phyloP scores from a whole-genome alignment of 257 asterid genomes.

The Mitragyna speciosa region DNA sequence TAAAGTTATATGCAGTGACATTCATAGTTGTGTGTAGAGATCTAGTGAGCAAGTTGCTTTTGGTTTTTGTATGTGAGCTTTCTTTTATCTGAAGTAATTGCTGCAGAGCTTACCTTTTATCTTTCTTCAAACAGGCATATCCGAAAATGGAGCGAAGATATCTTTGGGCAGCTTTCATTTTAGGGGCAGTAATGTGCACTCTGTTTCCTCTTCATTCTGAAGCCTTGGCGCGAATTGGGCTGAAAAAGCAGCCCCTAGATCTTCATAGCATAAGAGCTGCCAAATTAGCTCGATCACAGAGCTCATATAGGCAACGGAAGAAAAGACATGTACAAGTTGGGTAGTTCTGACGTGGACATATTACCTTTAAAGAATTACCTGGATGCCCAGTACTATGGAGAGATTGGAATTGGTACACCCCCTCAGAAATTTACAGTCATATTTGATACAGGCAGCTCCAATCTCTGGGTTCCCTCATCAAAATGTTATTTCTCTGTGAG shows the following conservation, averaged over 20 bases:
- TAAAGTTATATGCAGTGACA: not conserved
- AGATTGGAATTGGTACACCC: slow-evolving; percentile 83
- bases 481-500: slow-evolving; percentile 93
- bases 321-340: slow-evolving; percentile 37
- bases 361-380: slow-evolving; percentile 73
- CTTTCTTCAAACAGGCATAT: slow-evolving; percentile 38
- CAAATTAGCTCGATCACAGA: slow-evolving; percentile 42
- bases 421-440: slow-evolving; percentile 86
- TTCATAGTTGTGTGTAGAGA: not conserved
- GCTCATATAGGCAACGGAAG: slow-evolving; percentile 35
- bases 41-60: not conserved
- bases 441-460: slow-evolving; percentile 96
- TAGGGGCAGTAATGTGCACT: slow-evolving; percentile 51
- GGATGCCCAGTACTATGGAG: slow-evolving; percentile 96
- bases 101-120: not conserved
- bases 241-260: slow-evolving; percentile 63
- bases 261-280: slow-evolving; percentile 54
- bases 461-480: slow-evolving; percentile 96
- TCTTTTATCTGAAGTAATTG: not conserved
- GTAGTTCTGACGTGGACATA: slow-evolving; percentile 48
- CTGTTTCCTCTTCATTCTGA: slow-evolving; percentile 54
- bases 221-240: slow-evolving; percentile 56
- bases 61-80: not conserved
- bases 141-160: slow-evolving; percentile 51
- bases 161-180: slow-evolving; percentile 40